Conservation (phyloP, 2,329 filamentous ascomycete genomes). For the Penicillium sp. region DNA sequence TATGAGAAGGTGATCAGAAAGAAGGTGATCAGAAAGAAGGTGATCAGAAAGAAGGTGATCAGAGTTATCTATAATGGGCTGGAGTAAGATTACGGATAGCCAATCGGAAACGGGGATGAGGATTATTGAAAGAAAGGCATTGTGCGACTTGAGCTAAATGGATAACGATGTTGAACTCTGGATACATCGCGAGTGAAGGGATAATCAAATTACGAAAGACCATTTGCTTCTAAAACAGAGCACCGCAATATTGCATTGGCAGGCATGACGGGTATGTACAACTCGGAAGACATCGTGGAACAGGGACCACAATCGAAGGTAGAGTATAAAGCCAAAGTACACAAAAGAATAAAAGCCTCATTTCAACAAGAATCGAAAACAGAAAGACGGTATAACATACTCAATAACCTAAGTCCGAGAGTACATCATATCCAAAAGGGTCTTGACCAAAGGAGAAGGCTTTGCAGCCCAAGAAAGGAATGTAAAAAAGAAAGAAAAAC, state of each 20-base stretch:
- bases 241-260: conserved; percentile 16
- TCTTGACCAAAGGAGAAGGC: conserved; percentile 5
- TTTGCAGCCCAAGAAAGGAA: conserved; percentile 1
- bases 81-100: background rate
- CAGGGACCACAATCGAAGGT: conserved; percentile 4
- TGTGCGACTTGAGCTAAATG: background rate
- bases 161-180: background rate
- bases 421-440: conserved; percentile 5
- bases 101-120: background rate
- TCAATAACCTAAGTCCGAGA: background rate
- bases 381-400: conserved; percentile 6
- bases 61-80: too few species aligned
- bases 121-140: background rate
- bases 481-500: background rate
- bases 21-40: too few species aligned
- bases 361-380: conserved; percentile 7
- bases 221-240: conserved; percentile 4
- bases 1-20: too few species aligned
- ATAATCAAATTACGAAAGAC: background rate
- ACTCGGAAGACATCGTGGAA: conserved; percentile 13
- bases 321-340: conserved; percentile 6
- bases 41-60: too few species aligned
- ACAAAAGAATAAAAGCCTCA: conserved; percentile 18
- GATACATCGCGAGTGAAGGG: too few species aligned
- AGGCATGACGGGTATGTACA: conserved; percentile 24